Evolutionary conservation across 2,329 filamentous ascomycete genomes (phyloP).

Genomic region (Fusarium redolens): DNA sequence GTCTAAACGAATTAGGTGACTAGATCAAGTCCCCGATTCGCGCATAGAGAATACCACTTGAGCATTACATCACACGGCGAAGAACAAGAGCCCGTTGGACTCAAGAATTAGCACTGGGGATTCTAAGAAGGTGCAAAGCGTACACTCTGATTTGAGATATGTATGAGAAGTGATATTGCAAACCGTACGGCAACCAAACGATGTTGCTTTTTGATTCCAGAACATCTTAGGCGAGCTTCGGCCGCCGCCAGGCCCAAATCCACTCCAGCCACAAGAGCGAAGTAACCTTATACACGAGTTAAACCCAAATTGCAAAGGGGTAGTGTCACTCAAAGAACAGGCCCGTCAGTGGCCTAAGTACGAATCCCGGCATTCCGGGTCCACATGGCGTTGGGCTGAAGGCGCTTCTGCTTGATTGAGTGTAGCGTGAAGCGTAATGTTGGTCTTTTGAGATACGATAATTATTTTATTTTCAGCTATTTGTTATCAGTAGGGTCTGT

Average conservation of each 20-base stretch:
- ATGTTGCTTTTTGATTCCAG: background rate
- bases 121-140: no score
- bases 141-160: no score
- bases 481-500: background rate
- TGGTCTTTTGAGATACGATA: no score
- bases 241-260: background rate
- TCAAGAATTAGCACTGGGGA: no score
- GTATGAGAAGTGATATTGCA: background rate
- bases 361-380: background rate
- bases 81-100: no score
- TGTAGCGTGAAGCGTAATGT: background rate
- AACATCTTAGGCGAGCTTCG: background rate
- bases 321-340: background rate
- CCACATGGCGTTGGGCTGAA: background rate
- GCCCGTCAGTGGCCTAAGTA: background rate
- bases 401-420: background rate
- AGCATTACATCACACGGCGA: no score
- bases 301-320: background rate
- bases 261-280: background rate
- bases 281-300: background rate
- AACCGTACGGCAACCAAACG: rapidly evolving
- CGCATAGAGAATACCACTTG: no score
- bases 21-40: no score
- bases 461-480: background rate
- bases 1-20: no score